phyloP scores from a whole-genome alignment of 2,329 filamentous ascomycete species.

The Fusarium cicatricum region DNA sequence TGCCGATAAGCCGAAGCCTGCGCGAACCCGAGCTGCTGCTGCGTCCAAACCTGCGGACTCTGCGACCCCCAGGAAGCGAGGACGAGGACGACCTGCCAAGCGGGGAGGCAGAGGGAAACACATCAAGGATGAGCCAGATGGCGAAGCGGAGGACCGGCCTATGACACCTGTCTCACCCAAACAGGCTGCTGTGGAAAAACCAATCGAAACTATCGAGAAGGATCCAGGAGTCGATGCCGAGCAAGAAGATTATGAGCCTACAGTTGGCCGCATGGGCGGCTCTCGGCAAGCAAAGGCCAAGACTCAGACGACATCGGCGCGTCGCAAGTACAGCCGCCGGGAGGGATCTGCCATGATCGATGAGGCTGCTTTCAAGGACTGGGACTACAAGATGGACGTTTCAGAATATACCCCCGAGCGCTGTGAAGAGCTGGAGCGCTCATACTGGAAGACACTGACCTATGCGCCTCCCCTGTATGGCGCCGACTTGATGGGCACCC shows the following conservation, averaged over 20 bases:
- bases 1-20: slow-evolving; percentile 59
- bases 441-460: slow-evolving; percentile 97
- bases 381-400: slow-evolving; percentile 88
- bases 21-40: slow-evolving; percentile 50
- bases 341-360: slow-evolving; percentile 83
- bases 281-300: slow-evolving; percentile 62
- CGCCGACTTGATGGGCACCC: slow-evolving; percentile 92
- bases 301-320: slow-evolving; percentile 81
- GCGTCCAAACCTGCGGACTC: slow-evolving; percentile 44
- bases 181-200: slow-evolving; percentile 45
- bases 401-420: slow-evolving; percentile 91
- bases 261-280: slow-evolving; percentile 58
- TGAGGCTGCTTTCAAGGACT: slow-evolving; percentile 88
- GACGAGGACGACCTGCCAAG: slow-evolving; percentile 52
- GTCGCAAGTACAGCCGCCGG: slow-evolving; percentile 84
- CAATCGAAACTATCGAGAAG: slow-evolving; percentile 60
- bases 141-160: slow-evolving; percentile 59
- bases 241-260: slow-evolving; percentile 51
- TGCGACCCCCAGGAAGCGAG: slow-evolving; percentile 50
- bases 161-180: slow-evolving; percentile 68
- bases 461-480: slow-evolving; percentile 96
- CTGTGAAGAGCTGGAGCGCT: slow-evolving; percentile 91
- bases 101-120: slow-evolving; percentile 46
- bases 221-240: slow-evolving; percentile 57
- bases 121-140: slow-evolving; percentile 50